phyloP scores from a whole-genome alignment of 805 yeast species.

The Torulaspora microellipsoides region DNA sequence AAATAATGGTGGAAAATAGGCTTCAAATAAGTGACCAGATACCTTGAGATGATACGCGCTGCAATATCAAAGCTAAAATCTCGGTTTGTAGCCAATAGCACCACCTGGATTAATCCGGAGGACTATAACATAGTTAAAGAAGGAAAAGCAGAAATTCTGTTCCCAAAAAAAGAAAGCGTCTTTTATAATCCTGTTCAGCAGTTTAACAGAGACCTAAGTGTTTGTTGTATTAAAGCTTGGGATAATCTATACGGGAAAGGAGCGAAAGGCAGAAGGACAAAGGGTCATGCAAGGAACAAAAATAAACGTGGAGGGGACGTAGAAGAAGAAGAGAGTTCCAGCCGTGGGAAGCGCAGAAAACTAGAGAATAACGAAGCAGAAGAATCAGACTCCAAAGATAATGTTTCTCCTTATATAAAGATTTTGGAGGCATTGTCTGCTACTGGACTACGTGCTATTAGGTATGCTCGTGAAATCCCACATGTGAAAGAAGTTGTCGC shows the following conservation, averaged over 20 bases:
- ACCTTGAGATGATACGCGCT: slow-evolving; percentile 25
- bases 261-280: slow-evolving; percentile 23
- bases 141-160: slow-evolving; percentile 79
- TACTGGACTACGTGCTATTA: slow-evolving; percentile 87
- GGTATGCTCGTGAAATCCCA: slow-evolving; percentile 91
- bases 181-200: slow-evolving; percentile 97
- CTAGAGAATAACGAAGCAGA: slow-evolving; percentile 25
- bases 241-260: slow-evolving; percentile 49
- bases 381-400: slow-evolving; percentile 3
- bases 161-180: slow-evolving; percentile 77
- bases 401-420: slow-evolving; percentile 46
- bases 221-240: slow-evolving; percentile 84
- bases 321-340: slow-evolving; percentile 4
- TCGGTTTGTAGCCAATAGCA: slow-evolving; percentile 4
- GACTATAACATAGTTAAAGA: slow-evolving; percentile 50
- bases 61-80: slow-evolving; percentile 24
- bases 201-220: slow-evolving; percentile 88
- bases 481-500: slow-evolving; percentile 70
- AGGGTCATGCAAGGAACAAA: slow-evolving; percentile 15
- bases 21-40: no score
- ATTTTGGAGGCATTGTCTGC: slow-evolving; percentile 92
- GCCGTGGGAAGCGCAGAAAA: slow-evolving; percentile 26
- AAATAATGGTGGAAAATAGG: background rate
- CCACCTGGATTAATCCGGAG: slow-evolving; percentile 24
- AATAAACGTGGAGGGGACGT: slow-evolving; percentile 9